Evolutionary conservation across 805 yeast genomes (phyloP).

Genomic region (Komagataella populi): DNA sequence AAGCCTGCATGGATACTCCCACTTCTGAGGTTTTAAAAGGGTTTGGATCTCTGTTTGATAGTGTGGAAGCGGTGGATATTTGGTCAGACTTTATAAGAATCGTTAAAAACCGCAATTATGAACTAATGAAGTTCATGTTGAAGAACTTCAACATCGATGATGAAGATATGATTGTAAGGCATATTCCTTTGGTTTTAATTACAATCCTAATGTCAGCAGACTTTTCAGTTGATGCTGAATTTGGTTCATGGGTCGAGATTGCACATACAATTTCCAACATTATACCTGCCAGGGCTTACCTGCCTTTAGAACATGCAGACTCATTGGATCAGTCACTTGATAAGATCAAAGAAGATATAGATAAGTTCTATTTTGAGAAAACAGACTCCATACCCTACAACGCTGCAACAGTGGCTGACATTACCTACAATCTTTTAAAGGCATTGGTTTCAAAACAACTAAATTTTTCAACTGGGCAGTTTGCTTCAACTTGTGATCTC

Average conservation of each 20-base stretch:
- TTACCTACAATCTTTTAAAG: neutral
- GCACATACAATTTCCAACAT: constrained; percentile 30
- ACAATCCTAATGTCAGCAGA: constrained; percentile 19
- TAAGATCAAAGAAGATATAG: constrained; percentile 3
- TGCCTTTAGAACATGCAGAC: constrained; percentile 35
- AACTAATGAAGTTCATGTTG: constrained; percentile 44
- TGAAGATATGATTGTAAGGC: constrained; percentile 71
- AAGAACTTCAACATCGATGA: constrained; percentile 63
- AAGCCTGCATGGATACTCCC: constrained; percentile 24
- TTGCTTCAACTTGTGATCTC: neutral
- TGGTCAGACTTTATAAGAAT: constrained; percentile 52
- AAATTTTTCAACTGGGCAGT: neutral
- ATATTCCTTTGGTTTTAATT: constrained; percentile 59
- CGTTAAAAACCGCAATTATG: constrained; percentile 24
- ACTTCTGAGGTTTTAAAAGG: constrained; percentile 37
- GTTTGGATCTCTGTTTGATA: constrained; percentile 67
- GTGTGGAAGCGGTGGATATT: constrained; percentile 67
- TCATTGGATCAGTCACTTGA: constrained; percentile 4
- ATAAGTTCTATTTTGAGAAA: constrained; percentile 3
- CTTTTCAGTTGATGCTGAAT: constrained; percentile 5
- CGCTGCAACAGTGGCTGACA: neutral
- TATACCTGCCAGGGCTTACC: constrained; percentile 51
- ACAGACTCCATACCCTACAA: neutral
- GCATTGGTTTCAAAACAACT: neutral
- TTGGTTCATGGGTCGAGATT: constrained; percentile 23